Base-by-base conservation (phyloP, 306 rosid species). In the Senna siamea region DNA sequence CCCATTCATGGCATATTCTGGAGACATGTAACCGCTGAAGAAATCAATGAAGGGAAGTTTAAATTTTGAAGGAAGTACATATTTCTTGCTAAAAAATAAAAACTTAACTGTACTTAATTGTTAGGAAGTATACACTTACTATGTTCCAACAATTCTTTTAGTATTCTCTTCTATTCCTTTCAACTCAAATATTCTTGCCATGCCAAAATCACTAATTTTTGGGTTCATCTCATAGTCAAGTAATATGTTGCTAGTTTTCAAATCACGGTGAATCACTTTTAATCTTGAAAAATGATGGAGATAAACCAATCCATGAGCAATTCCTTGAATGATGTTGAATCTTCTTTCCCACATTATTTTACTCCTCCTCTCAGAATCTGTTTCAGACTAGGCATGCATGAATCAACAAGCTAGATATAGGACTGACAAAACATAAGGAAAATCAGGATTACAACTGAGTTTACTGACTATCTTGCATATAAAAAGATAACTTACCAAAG, bases 301-400 rank as follows among this genome's bases (percentile, higher is more conserved):
- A 76, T 84, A 84, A 35, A 81, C 26, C 13, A 84, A 15, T 64
- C 83, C 85, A 59, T 81, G 79, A 66, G 76, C 73, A 37, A 78
- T 60, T 1, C 84, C 82, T 56, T 61, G 70, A 23, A 83, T 79
- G 47, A 83, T 83, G 51, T 12, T 53, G 60, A 74, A 75, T 17
- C 85, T 62, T 47, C 23, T 78, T 12, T 74, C 32, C 79, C 85
- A 84, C 20, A 8, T 0, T 12, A 80, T n/a, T 26, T n/a, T 0
- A 20, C 23, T 20, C 34, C 61, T 57, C 73, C 20, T 69, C 0
- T 20, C 3, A 20, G 61, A 37, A 77, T 69, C 80, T 80, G 26
- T 20, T 0, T 12, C 55, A 22, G 14, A 13, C 51, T 4, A 75
- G 17, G 12, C 47, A 30, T n/a, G 18, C 46, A 18, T 20, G 7